phyloP scores from a whole-genome alignment of 805 yeast genomes.

The Zygosaccharomyces bailii region DNA sequence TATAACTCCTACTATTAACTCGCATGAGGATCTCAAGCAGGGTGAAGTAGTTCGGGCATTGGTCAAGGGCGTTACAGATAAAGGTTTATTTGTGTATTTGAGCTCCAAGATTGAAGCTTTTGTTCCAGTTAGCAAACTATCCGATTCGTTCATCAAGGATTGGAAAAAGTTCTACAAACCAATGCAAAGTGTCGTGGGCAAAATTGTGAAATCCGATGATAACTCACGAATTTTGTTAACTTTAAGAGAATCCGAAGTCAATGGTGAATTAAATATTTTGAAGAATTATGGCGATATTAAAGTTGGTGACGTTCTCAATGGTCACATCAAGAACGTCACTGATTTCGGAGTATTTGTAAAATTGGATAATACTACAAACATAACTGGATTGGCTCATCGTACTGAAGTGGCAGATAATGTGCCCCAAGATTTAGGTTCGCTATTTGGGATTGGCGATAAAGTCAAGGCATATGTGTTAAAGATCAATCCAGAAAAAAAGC shows the following conservation, averaged over 20 bases:
- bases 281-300: slow-evolving; percentile 65
- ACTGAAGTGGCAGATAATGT: slow-evolving; percentile 75
- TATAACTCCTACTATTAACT: slow-evolving; percentile 47
- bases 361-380: slow-evolving; percentile 66
- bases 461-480: slow-evolving; percentile 80
- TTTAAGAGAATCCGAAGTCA: slow-evolving; percentile 73
- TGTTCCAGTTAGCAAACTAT: slow-evolving; percentile 74
- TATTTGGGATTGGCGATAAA: slow-evolving; percentile 85
- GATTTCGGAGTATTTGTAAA: slow-evolving; percentile 91
- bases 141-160: slow-evolving; percentile 77
- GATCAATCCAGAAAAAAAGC: slow-evolving; percentile 61
- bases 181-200: slow-evolving; percentile 72
- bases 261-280: slow-evolving; percentile 58
- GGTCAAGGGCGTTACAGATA: slow-evolving; percentile 66
- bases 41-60: slow-evolving; percentile 83
- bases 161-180: slow-evolving; percentile 78
- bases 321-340: slow-evolving; percentile 69
- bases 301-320: slow-evolving; percentile 71
- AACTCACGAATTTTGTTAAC: slow-evolving; percentile 71
- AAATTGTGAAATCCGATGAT: slow-evolving; percentile 58
- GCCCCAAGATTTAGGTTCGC: slow-evolving; percentile 51
- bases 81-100: slow-evolving; percentile 74
- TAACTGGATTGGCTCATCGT: slow-evolving; percentile 85
- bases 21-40: slow-evolving; percentile 52
- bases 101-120: slow-evolving; percentile 72